Evolutionary conservation across 1,284 basidiomycete species (phyloP).

Genomic region (Abortiporus biennis): DNA sequence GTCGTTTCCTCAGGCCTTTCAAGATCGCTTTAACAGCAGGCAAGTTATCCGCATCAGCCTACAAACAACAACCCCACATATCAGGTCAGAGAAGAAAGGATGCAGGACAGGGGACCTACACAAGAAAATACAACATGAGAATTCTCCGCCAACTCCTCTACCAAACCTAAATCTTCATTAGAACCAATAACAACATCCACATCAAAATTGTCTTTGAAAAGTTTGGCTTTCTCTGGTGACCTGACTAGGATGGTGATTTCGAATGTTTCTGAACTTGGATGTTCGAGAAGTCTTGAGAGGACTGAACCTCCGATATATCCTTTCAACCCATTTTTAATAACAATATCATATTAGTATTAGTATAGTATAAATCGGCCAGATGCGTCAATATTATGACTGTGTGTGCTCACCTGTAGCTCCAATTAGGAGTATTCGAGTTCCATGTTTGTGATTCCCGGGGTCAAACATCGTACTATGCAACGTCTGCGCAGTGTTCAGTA

Average conservation of each 20-base stretch:
- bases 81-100: background rate
- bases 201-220: slow-evolving; percentile 11
- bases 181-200: slow-evolving; percentile 22
- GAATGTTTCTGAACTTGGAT: slow-evolving; percentile 15
- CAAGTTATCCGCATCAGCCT: slow-evolving; percentile 39
- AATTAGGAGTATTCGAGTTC: slow-evolving; percentile 11
- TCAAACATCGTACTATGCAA: too few relatives aligned
- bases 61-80: background rate
- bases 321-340: slow-evolving; percentile 1
- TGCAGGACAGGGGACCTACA: slow-evolving; percentile 2
- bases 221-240: slow-evolving; percentile 15
- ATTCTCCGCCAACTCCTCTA: slow-evolving; percentile 3
- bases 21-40: slow-evolving; percentile 36
- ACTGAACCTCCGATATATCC: slow-evolving; percentile 23
- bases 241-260: slow-evolving; percentile 20
- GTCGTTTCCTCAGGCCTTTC: slow-evolving; percentile 35
- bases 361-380: too few relatives aligned
- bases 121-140: slow-evolving; percentile 8
- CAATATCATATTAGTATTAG: too few relatives aligned
- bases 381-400: too few relatives aligned
- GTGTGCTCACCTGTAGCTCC: slow-evolving; percentile 14
- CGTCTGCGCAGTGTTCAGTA: too few relatives aligned
- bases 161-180: background rate
- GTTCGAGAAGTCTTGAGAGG: slow-evolving; percentile 16
- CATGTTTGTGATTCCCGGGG: too few relatives aligned